Base-by-base conservation (phyloP, 2,329 filamentous ascomycete genomes). In the Rhytidhysteron rufulum region DNA sequence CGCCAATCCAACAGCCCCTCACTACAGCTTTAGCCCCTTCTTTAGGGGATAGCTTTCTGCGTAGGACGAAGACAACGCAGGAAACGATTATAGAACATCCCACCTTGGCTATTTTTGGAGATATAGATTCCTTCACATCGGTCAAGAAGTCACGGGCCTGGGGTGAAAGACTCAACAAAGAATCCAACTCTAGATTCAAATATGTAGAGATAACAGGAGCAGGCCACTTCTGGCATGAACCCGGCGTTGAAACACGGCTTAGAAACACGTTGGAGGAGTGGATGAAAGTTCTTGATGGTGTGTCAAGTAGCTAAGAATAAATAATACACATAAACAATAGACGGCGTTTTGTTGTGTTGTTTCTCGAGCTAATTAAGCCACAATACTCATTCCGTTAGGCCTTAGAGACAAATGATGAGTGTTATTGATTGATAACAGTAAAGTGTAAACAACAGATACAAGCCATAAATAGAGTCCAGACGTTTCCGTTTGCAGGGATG, bases 91-190 rank as follows among this genome's bases (percentile, higher is more conserved):
- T 50, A 4, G 55, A 51, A 27, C 49, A 59, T 34, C 39, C 39
- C 4, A 84, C 84, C 0, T 61, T 95, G 24, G 82, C 80, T 0
- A 64, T 95, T 0, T 95, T 83, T 55, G 91, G 90, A 1, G 79
- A 83, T 37, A 71, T 77, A 4, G 90, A 97, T 61, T 67, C 75
- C 0, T 94, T 96, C 49, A 82, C 86, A 1, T 77, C 82, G 1
- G 71, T 70, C 3, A 75, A 73, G 42, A 86, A 79, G 60, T 70
- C 90, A 50, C 74, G 77, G 9, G 66, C 71, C 1, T 95, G 90
- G 90, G 71, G 72, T 8, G 66, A 68, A 30, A 73, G 70, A 43
- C 65, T 90, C 32, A 60, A 65, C 15, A 58, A 39, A 4, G 57
- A 54, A 4, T 29, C 49, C 7, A 50, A 42, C 4, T 44, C 43